Base-by-base conservation (phyloP, 169 alveolate species). In the Eimeria zaria region DNA sequence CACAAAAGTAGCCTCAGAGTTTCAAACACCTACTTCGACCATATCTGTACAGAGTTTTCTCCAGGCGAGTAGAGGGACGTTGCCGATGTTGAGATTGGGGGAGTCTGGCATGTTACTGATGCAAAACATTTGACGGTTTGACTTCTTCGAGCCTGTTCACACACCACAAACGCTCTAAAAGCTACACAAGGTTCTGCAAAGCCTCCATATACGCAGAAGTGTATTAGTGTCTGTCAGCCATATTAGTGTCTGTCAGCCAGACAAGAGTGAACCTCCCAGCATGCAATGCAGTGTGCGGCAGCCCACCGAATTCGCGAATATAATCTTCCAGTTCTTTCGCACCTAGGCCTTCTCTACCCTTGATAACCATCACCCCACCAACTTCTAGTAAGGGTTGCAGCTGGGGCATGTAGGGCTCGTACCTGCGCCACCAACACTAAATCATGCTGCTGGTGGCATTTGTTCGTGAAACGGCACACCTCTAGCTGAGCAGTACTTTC, bases 101-200 rank as follows among this genome's bases (percentile, higher is more conserved):
- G 97, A 95, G 60, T 97, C 98, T 11, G 98, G 98, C 97, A 96
- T 97, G 95, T 97, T 97, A 91, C 98, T 97, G 95, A 97, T 95
- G 71, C 96, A 91, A 48, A 97, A 97, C 89, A 96, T 96, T 60
- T 88, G 97, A 16, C 97, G 95, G 27, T 96, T 97, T 53, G 97
- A 91, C 64, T 90, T 96, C 39, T 39, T 88, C 0, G 88, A 22
- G 20, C 96, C 96, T 93, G 69, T 18, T 9, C n/a, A 62, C 22
- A 22, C n/a, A 48, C 74, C 87, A 67, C 71, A 55, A 12, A 1
- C 48, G 22, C 30, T 33, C 12, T 55, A 12, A 46, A 14, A 51
- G 48, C 24, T 8, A 46, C 69, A 27, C 64, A 9, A 44, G 2
- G 44, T 24, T 48, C 5, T 76, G 41, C 7, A 11, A 27, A 0